Base-by-base conservation (phyloP, 345 rosid species). In the Pseudoturritis turrita region DNA sequence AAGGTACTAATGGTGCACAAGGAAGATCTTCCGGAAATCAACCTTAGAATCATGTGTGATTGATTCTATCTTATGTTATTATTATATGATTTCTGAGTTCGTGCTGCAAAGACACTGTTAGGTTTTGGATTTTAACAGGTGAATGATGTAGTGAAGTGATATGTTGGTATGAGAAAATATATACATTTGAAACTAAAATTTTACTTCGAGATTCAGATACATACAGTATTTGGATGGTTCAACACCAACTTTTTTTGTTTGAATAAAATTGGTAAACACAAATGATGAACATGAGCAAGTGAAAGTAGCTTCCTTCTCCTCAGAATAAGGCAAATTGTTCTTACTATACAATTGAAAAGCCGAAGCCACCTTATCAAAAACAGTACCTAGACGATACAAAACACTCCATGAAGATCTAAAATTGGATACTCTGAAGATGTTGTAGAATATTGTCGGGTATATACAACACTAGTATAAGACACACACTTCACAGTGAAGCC, bases 1-100 rank as follows among this genome's bases (percentile, higher is more conserved):
- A 81, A 57, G 83, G 73, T 57, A 18, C 80, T 25, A 59, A 68
- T 50, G 68, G 40, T 41, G 66, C 47, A 10, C 73, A 73, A 63
- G 86, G 82, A 61, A 76, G 87, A 71, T 69, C 87, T 22, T 40
- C 80, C 28, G 45, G 81, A 33, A 77, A 59, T 62, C 56, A 74
- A 63, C 37, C 55, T 33, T 22, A 49, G 41, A 15, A 14, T 22
- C 47, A 66, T 22, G 28, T 2, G 28, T 66, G 37, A 52, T 14
- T 33, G n/a, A n/a, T n/a, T 22, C 33, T 21, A 19, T 4, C 12
- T 29, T 1, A n/a, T 56, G 23, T 31, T 23, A 22, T 54, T 35
- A 44, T 46, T 47, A 37, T 45, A 40, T 41, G 63, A 46, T 18
- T 21, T 68, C 8, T 13, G 7, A 41, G 40, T 60, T 58, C 33